Percentiles rank a stretch among this genome's conserved stretches.
phyloP scores from a whole-genome alignment of 441 rosid genomes.

The Pelargonium cotyledonis region DNA sequence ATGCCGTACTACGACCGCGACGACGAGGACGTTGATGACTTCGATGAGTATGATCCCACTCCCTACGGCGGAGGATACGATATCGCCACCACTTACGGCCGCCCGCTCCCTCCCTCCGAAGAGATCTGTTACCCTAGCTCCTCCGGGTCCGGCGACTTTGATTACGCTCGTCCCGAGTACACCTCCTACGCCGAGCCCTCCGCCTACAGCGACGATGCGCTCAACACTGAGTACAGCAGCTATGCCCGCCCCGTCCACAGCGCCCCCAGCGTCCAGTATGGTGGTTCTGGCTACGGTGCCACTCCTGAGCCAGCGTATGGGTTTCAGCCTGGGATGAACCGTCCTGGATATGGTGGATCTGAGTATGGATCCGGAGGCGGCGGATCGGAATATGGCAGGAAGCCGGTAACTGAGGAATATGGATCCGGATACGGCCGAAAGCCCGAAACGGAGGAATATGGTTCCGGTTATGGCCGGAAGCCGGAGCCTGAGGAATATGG shows the following conservation, averaged over 20 bases:
- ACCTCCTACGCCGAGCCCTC: constrained; percentile 49
- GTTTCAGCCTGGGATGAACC: constrained; percentile 27
- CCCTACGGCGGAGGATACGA: constrained; percentile 86
- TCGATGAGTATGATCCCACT: constrained; percentile 76
- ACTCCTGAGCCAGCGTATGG: constrained; percentile 25
- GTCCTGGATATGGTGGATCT: constrained; percentile 23
- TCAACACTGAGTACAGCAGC: constrained; percentile 60
- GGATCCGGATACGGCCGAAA: neutral
- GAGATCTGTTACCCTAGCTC: constrained; percentile 54
- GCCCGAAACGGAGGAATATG: constrained; percentile 16
- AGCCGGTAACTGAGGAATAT: neutral
- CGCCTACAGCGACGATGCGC: constrained; percentile 56
- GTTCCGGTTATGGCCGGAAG: constrained; percentile 16
- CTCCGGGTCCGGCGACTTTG: constrained; percentile 32
- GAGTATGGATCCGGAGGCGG: constrained; percentile 15
- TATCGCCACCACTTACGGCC: constrained; percentile 54
- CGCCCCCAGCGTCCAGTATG: neutral
- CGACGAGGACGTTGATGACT: constrained; percentile 47
- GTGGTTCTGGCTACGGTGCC: neutral
- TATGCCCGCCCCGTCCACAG: constrained; percentile 50
- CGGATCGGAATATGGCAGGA: constrained; percentile 22
- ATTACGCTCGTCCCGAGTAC: constrained; percentile 51
- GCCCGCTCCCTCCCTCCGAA: constrained; percentile 54
- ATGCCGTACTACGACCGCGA: constrained; percentile 62
- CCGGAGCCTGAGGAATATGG: constrained; percentile 25